phyloP scores from a whole-genome alignment of 352 stramenopile species.

The Elongisporangium senticosum region DNA sequence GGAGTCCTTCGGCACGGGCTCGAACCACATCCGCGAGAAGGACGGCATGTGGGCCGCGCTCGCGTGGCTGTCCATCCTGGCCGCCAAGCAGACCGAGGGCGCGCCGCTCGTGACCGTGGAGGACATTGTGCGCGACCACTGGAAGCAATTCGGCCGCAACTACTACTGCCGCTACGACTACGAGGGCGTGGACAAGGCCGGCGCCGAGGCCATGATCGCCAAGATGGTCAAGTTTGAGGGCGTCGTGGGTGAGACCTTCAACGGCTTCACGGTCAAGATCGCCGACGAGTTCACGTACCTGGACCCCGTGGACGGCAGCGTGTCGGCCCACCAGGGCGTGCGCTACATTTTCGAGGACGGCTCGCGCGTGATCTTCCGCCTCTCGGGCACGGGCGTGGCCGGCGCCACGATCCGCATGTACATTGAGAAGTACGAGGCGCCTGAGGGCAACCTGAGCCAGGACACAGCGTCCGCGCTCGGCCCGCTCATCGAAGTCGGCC shows the following conservation, averaged over 20 bases:
- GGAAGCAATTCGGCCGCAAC: conserved; percentile 96
- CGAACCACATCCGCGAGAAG: conserved; percentile 99
- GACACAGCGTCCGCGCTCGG: conserved; percentile 74
- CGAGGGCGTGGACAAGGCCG: conserved; percentile 94
- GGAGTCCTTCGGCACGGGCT: conserved; percentile 97
- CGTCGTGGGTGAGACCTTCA: conserved; percentile 59
- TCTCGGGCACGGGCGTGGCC: conserved; percentile 96
- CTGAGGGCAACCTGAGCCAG: conserved; percentile 79
- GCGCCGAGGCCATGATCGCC: conserved; percentile 69
- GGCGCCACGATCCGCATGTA: conserved; percentile 99
- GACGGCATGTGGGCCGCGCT: conserved; percentile 99
- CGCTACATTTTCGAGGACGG: conserved; percentile 94
- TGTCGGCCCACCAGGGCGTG: conserved; percentile 96
- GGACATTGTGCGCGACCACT: conserved; percentile 96
- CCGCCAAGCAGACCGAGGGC: conserved; percentile 79
- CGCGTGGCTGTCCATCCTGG: conserved; percentile 98
- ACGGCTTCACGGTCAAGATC: conserved; percentile 77
- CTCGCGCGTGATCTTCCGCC: conserved; percentile 95
- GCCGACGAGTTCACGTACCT: conserved; percentile 98
- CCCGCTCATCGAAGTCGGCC: conserved; percentile 89
- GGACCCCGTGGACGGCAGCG: conserved; percentile 96
- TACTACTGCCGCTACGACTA: conserved; percentile 99
- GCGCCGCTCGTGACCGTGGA: conserved; percentile 92
- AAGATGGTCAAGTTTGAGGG: conserved; percentile 67
- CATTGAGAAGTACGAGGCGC: conserved; percentile 98